These are phyloP conservation scores for Agaricus subrufescens DNA, from an alignment of 768 basidiomycete species.

Conservation along the genomic window DNA sequence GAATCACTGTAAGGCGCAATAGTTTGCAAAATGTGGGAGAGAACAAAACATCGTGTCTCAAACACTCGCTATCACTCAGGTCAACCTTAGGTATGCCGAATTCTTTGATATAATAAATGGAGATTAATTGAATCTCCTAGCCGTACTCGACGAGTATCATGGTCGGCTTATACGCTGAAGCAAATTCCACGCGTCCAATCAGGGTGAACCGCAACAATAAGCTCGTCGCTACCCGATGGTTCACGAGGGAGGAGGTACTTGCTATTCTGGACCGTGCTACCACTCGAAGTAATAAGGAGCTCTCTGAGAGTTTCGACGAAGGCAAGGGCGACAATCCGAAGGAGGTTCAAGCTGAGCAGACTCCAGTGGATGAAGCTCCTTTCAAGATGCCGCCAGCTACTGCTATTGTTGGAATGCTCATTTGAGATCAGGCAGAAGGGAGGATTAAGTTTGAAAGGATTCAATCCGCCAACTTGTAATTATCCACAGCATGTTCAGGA, in stretches of 20 bases:
- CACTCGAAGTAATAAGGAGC: slow-evolving; percentile 41
- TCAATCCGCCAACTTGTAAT: slow-evolving; percentile 2
- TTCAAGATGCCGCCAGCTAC: slow-evolving; percentile 74
- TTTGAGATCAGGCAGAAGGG: slow-evolving; percentile 74
- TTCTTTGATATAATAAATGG: not conserved
- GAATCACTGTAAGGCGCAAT: slow-evolving; percentile 95
- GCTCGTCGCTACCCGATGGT: slow-evolving; percentile 92
- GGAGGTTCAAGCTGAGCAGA: not conserved
- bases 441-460: slow-evolving; percentile 34
- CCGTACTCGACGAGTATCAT: slow-evolving; percentile 89
- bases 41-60: slow-evolving; percentile 86
- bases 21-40: slow-evolving; percentile 90
- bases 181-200: slow-evolving; percentile 67
- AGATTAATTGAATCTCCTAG: slow-evolving; percentile 30
- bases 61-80: slow-evolving; percentile 80
- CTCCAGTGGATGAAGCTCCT: slow-evolving; percentile 36
- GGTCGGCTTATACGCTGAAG: slow-evolving; percentile 85
- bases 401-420: slow-evolving; percentile 83
- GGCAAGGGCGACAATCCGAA: slow-evolving; percentile 17
- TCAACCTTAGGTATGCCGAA: slow-evolving; percentile 72
- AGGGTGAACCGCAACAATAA: slow-evolving; percentile 91
- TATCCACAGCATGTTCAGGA: not conserved
- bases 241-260: slow-evolving; percentile 67
- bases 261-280: slow-evolving; percentile 50
- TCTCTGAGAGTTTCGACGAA: slow-evolving; percentile 38